These are phyloP conservation scores for Kregervanrija pseudodelftensis DNA, from an alignment of 805 yeast species.

Conservation along the genomic window DNA sequence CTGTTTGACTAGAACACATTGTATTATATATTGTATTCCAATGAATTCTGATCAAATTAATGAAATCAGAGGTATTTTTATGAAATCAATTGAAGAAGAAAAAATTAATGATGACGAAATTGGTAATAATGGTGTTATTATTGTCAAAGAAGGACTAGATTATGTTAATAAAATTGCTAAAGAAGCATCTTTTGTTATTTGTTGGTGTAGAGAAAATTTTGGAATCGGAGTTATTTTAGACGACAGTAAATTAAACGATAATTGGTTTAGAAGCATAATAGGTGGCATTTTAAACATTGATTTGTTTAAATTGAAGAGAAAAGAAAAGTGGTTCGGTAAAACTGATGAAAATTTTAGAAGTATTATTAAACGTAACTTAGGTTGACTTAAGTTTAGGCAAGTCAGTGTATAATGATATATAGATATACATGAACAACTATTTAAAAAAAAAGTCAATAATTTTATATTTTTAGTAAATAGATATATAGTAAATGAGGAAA, in stretches of 20 bases:
- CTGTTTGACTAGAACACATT: no score
- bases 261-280: constrained; percentile 36
- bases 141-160: constrained; percentile 12
- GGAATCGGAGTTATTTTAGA: constrained; percentile 48
- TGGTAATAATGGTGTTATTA: no score
- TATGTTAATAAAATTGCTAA: constrained; percentile 31
- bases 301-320: constrained; percentile 25
- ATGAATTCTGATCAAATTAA: no score
- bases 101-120: no score
- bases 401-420: no score
- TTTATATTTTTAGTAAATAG: background rate
- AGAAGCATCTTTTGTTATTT: constrained; percentile 45
- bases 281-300: constrained; percentile 39
- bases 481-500: background rate
- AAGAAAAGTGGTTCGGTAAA: constrained; percentile 9
- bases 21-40: no score
- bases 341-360: constrained; percentile 6
- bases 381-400: no score
- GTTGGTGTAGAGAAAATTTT: constrained; percentile 40
- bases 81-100: no score
- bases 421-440: no score
- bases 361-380: no score
- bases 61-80: no score
- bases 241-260: constrained; percentile 41
- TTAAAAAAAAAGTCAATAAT: background rate